phyloP scores from a whole-genome alignment of 2,329 filamentous ascomycete genomes.

The Neofusicoccum ribis region DNA sequence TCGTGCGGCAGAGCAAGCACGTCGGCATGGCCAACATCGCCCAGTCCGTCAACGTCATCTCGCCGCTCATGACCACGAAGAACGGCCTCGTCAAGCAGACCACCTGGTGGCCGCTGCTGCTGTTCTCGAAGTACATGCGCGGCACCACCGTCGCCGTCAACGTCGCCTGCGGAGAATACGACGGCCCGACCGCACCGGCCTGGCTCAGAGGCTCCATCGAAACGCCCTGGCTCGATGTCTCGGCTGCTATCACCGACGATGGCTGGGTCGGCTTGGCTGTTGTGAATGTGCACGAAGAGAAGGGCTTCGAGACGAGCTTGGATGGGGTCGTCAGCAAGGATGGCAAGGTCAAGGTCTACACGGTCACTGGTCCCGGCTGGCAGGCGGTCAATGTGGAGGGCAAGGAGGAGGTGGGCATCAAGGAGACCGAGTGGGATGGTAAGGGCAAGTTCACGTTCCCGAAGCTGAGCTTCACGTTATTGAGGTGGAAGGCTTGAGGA shows the following conservation, averaged over 20 bases:
- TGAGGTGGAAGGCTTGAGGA: slow-evolving; percentile 53
- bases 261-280: slow-evolving; percentile 68
- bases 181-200: slow-evolving; percentile 63
- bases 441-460: slow-evolving; percentile 64
- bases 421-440: slow-evolving; percentile 64
- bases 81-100: slow-evolving; percentile 68
- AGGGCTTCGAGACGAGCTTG: slow-evolving; percentile 61
- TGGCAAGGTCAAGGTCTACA: slow-evolving; percentile 60
- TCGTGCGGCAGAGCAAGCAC: slow-evolving; percentile 68
- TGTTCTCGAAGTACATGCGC: slow-evolving; percentile 73
- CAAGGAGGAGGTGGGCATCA: slow-evolving; percentile 62
- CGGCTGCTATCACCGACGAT: slow-evolving; percentile 59
- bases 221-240: slow-evolving; percentile 70
- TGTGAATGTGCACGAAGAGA: slow-evolving; percentile 67
- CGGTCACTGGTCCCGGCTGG: slow-evolving; percentile 60
- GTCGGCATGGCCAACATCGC: slow-evolving; percentile 79
- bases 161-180: slow-evolving; percentile 63
- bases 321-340: slow-evolving; percentile 51
- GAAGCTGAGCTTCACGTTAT: slow-evolving; percentile 69
- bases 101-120: slow-evolving; percentile 71
- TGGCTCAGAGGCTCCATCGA: slow-evolving; percentile 68
- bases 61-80: slow-evolving; percentile 70
- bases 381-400: slow-evolving; percentile 63
- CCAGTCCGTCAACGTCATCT: slow-evolving; percentile 76
- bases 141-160: slow-evolving; percentile 68